Percentiles rank a stretch among this genome's conserved stretches.
These are phyloP conservation scores for Quercus cerris DNA, from an alignment of 306 rosid species.

Conservation along the genomic window DNA sequence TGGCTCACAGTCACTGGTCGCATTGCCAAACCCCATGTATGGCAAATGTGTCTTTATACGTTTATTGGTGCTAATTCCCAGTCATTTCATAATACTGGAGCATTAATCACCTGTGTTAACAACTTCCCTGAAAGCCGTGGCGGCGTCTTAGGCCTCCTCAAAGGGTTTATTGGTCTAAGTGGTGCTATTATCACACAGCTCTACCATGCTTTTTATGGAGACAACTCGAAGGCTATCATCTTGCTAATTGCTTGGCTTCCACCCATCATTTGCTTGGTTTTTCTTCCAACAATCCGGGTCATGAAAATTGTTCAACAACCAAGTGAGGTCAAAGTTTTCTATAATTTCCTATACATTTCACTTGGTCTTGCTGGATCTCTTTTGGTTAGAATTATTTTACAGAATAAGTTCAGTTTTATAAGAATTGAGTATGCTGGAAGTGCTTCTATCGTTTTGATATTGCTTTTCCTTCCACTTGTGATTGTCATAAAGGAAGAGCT, in stretches of 20 bases:
- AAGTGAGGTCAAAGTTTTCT: constrained; percentile 48
- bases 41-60: constrained; percentile 78
- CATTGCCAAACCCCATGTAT: constrained; percentile 40
- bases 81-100: constrained; percentile 59
- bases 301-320: constrained; percentile 20
- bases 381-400: constrained; percentile 46
- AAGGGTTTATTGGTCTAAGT: constrained; percentile 71
- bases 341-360: constrained; percentile 49
- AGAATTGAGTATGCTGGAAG: constrained; percentile 27
- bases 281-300: constrained; percentile 43
- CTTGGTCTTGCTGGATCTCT: constrained; percentile 63
- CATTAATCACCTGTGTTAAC: constrained; percentile 52
- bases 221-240: constrained; percentile 36
- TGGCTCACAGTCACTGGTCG: constrained; percentile 59
- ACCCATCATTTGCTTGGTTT: constrained; percentile 36
- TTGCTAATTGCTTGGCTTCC: constrained; percentile 66
- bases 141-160: constrained; percentile 59
- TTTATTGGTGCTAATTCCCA: constrained; percentile 66
- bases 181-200: constrained; percentile 66
- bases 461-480: constrained; percentile 47
- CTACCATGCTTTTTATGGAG: constrained; percentile 53
- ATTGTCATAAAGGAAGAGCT: constrained; percentile 48
- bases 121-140: constrained; percentile 68
- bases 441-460: constrained; percentile 28
- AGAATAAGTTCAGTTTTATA: constrained; percentile 35